A percentile compares a stretch with the other conserved stretches of the same genome.
Evolutionary conservation across 306 rosid genomes (phyloP).

Genomic region (Styphnolobium japonicum): DNA sequence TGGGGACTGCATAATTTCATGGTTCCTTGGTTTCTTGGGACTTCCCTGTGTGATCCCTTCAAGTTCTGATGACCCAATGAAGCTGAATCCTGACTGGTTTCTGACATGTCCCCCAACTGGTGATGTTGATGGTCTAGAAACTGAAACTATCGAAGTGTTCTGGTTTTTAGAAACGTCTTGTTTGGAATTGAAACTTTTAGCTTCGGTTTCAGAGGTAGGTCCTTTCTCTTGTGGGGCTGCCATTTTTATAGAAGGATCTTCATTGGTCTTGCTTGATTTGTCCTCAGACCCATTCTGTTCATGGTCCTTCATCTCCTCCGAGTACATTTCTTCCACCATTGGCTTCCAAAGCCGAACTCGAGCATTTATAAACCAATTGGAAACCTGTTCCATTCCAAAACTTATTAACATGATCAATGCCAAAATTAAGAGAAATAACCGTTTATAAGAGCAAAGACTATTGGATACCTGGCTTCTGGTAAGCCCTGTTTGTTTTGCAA

Average conservation of each 20-base stretch:
- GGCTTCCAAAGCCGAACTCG: constrained; percentile 99
- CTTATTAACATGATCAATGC: neutral
- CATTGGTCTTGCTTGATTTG: constrained; percentile 62
- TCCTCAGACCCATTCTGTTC: constrained; percentile 68
- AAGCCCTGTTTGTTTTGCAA: constrained; percentile 96
- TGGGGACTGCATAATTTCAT: constrained; percentile 51
- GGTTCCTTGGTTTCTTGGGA: constrained; percentile 79
- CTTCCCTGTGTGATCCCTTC: constrained; percentile 86
- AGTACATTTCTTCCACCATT: constrained; percentile 98
- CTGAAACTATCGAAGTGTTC: constrained; percentile 43
- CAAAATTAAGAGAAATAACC: neutral
- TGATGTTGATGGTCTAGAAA: constrained; percentile 50
- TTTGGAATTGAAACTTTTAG: constrained; percentile 51
- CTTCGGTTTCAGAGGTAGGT: constrained; percentile 37
- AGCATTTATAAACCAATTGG: constrained; percentile 98
- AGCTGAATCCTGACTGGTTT: constrained; percentile 74
- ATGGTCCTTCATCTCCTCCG: constrained; percentile 89
- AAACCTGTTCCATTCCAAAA: constrained; percentile 54
- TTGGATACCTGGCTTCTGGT: constrained; percentile 85
- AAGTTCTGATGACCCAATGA: constrained; percentile 83
- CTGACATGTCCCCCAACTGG: constrained; percentile 50
- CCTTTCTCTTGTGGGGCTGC: constrained; percentile 44
- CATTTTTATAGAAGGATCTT: constrained; percentile 58
- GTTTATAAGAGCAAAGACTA: neutral
- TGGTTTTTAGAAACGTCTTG: constrained; percentile 49